Percentiles rank a stretch among this genome's conserved stretches.
Evolutionary conservation across 2,329 filamentous ascomycete genomes (phyloP).

Genomic region (Cercospora zeae-maydis): DNA sequence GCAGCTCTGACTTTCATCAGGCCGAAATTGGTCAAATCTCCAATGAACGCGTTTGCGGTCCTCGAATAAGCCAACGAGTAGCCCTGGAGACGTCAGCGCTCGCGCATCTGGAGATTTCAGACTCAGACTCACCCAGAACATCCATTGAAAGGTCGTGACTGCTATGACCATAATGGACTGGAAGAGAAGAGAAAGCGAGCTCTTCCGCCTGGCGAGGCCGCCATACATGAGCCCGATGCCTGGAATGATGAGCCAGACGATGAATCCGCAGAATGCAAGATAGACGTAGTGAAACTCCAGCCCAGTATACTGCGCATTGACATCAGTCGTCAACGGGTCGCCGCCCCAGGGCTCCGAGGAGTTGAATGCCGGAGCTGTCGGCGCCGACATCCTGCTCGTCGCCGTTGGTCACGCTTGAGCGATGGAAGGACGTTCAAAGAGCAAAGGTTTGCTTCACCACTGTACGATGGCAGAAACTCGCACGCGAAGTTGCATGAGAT

Average conservation of each 20-base stretch:
- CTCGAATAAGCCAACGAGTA: conserved; percentile 61
- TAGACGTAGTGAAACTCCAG: conserved; percentile 61
- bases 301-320: conserved; percentile 58
- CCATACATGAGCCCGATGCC: conserved; percentile 64
- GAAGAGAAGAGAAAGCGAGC: conserved; percentile 59
- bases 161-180: conserved; percentile 58
- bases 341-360: conserved; percentile 51
- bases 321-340: conserved; percentile 51
- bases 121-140: conserved; percentile 49
- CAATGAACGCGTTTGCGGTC: conserved; percentile 60
- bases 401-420: background rate
- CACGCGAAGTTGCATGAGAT: background rate
- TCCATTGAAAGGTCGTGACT: conserved; percentile 58
- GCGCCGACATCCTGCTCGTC: background rate
- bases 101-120: background rate
- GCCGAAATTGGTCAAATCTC: conserved; percentile 59
- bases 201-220: conserved; percentile 61
- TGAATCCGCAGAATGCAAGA: conserved; percentile 55
- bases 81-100: conserved; percentile 37
- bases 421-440: too few relatives aligned
- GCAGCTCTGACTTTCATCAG: conserved; percentile 59
- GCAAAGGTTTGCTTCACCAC: too few relatives aligned
- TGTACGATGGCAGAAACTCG: background rate
- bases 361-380: conserved; percentile 39
- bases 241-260: conserved; percentile 65